Evolutionary conservation across 2,329 filamentous ascomycete species (phyloP).

Genomic region (Microcyclosporella mali): DNA sequence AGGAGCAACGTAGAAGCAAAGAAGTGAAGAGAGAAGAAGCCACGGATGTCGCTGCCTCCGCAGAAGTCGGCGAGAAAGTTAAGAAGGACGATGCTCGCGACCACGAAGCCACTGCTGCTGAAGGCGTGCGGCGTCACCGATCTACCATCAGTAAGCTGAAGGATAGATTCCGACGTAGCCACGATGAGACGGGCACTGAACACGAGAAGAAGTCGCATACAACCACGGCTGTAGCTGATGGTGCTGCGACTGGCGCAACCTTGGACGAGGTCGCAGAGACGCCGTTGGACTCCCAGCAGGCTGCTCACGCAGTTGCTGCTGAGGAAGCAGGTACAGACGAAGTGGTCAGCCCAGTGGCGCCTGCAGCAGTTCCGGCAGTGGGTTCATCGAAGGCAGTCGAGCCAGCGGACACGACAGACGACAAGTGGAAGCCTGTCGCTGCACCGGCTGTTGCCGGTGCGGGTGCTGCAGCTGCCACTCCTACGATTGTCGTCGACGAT

Average conservation of each 20-base stretch:
- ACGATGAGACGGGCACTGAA: conserved; percentile 5
- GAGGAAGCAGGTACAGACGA: neutral
- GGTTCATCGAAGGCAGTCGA: neutral
- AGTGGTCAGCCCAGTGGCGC: neutral
- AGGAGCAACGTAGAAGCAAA: conserved; percentile 47
- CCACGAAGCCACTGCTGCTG: conserved; percentile 4
- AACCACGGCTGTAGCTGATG: conserved; percentile 12
- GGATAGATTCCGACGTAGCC: conserved; percentile 18
- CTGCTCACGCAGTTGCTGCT: neutral
- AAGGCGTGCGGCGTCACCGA: conserved; percentile 15
- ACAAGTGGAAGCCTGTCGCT: conserved; percentile 4
- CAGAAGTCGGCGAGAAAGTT: conserved; percentile 4
- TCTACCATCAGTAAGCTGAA: conserved; percentile 19
- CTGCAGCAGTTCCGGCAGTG: too few species aligned
- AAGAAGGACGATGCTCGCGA: conserved; percentile 8
- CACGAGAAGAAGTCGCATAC: conserved; percentile 3
- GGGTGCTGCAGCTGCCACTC: conserved; percentile 1
- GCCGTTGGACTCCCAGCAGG: conserved; percentile 8
- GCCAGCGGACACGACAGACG: neutral
- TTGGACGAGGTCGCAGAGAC: conserved; percentile 9
- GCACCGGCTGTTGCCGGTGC: conserved; percentile 1
- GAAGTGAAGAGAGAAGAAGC: conserved; percentile 24
- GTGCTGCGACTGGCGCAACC: conserved; percentile 10
- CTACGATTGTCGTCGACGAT: conserved; percentile 6
- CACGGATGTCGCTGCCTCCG: conserved; percentile 7